Evolutionary conservation across 257 asterid genomes (phyloP), one percentile per base, ranked within the genome.

Genomic region (Scutellaria baicalensis): DNA sequence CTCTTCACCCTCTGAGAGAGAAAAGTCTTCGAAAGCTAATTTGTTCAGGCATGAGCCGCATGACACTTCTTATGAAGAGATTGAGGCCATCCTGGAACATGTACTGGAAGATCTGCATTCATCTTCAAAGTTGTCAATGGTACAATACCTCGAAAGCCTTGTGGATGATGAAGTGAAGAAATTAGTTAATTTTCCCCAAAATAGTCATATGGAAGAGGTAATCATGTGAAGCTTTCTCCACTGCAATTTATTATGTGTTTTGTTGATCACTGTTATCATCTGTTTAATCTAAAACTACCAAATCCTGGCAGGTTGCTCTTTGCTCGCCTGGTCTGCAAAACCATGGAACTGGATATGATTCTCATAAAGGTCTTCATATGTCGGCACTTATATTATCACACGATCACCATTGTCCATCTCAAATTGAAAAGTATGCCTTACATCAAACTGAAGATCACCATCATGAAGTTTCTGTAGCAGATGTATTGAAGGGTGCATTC

Each of bases 101-200:
- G 73, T 91, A 56, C 73, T 82, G 77, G 75, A 83, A 79, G 91
- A 88, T 74, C 90, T 94, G 72, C 90, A 91, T 80, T 81, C 79
- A 64, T 83, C 95, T 66, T 81, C 89, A 68, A 86, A 80, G 77
- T 40, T 79, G 71, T 72, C 95, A 17, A 77, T 83, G 79, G 71
- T 58, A 51, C 73, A 69, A 64, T 82, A 82, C 79, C 60, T 85
- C 63, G 68, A 80, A 71, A 66, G 71, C 42, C 75, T 91, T 59
- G 73, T 94, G 69, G 83, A 85, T 70, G 90, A 79, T 66, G 92
- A 91, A 84, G 96, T 86, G 82, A 74, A 73, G 71, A 78, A 74
- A 75, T 57, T 78, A 9, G 78, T 83, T 79, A 76, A 69, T 75
- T 66, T 64, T 69, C 72, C 72, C 14, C 69, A 74, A 58, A 75